Base-by-base conservation (phyloP, 1,284 basidiomycete genomes). In the Amylostereum chailletii region DNA sequence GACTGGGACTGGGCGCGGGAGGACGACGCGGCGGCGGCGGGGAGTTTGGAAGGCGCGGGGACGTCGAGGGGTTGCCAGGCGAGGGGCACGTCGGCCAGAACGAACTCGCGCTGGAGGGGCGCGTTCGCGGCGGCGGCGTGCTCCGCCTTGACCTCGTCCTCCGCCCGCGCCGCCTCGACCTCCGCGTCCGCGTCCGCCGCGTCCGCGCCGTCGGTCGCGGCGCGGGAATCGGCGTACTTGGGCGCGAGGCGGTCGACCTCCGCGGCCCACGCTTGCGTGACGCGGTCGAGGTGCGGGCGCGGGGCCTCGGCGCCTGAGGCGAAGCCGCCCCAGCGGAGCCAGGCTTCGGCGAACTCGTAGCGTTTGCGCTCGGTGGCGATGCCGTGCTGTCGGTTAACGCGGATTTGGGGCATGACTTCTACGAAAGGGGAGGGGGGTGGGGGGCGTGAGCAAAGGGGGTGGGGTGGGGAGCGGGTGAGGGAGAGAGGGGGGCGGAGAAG, bases 261-360 rank as follows among this genome's bases (percentile, higher is more conserved):
- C 52, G 51, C 46, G 31, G 50, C 39, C 49, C 1, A 36, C 51
- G 34, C 50, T 48, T 11, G 42, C 10, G 19, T 51, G 51, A 37
- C 46, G 41, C 6, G 42, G 43, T 2, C 49, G 51, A 29, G 45
- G 38, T 3, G 50, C 9, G n/a, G n/a, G 36, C 36, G 36, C 36
- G 36, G 36, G 36, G 36, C 36, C 8, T n/a, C 8, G 36, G 8
- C 36, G 36, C 8, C 8, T n/a, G 50, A 41, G 1, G 51, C 51
- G 36, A 52, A 52, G 11, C 51, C 51, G 32, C 46, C 50, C 39
- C 51, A 52, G 39, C 40, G 50, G 50, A 52, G 50, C 51, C 51
- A 52, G 30, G 44, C 41, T 1, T n/a, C 10, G n/a, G 51, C 50
- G 26, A n/a, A 8, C n/a, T 8, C n/a, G 36, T 8, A 37, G 36